These are phyloP conservation scores for Nakaseomyces bracarensis DNA, from an alignment of 1,139 yeast genomes.

Conservation along the genomic window DNA sequence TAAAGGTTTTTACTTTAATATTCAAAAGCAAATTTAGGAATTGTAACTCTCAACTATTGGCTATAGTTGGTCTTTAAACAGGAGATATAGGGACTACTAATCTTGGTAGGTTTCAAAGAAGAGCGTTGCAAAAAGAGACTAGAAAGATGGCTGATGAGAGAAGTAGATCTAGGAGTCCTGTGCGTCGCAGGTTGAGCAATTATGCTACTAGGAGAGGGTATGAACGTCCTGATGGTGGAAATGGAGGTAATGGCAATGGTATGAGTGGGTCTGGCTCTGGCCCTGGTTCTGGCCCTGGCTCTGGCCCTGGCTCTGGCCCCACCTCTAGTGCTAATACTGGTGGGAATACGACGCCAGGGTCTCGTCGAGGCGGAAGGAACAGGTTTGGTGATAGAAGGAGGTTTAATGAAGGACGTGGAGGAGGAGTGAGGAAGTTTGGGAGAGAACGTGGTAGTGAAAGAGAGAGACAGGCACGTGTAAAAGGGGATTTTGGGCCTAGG, in stretches of 20 bases:
- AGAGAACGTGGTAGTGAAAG: constrained; percentile 14
- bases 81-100: not conserved
- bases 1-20: too few relatives aligned
- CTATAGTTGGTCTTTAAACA: not conserved
- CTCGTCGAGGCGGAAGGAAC: constrained; percentile 16
- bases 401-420: constrained; percentile 9
- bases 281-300: constrained; percentile 16
- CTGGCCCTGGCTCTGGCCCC: constrained; percentile 16
- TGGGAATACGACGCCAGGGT: too few relatives aligned
- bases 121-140: not conserved
- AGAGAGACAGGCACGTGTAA: constrained; percentile 13
- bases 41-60: too few relatives aligned
- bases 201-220: constrained; percentile 4
- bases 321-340: too few relatives aligned
- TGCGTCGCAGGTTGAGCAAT: constrained; percentile 7
- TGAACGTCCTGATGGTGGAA: constrained; percentile 1
- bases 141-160: constrained; percentile 7
- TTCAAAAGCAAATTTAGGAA: too few relatives aligned
- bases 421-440: constrained; percentile 7
- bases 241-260: constrained; percentile 8
- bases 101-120: not conserved
- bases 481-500: constrained; percentile 24
- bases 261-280: constrained; percentile 3
- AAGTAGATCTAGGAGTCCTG: constrained; percentile 12
- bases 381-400: constrained; percentile 16